Base-by-base conservation (phyloP, 2,329 filamentous ascomycete genomes). In the Graphiopsis chlorocephala region DNA sequence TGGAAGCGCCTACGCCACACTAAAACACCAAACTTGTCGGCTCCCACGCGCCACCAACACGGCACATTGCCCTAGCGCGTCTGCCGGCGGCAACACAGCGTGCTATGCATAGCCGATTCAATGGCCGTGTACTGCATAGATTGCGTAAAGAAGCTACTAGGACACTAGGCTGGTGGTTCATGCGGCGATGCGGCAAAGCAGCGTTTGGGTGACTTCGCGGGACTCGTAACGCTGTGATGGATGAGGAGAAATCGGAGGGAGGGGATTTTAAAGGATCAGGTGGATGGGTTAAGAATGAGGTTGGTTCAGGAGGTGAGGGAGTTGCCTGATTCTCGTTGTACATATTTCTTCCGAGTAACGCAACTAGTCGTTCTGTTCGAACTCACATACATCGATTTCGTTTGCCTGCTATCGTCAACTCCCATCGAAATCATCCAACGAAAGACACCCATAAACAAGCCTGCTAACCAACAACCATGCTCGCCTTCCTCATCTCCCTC, bases 11-110 rank as follows among this genome's bases (percentile, higher is more conserved):
- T 45, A 20, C 38, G 23, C 38, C 23, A 45, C 38, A 45, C 38
- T 45, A 45, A 45, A 42, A 14, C 15, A 42, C 35, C 10, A 42
- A 12, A 11, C 1, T 45, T n/a, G n/a, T 45, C 38, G 38, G 38
- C 38, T 45, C 38, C 38, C 26, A 29, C 17, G 50, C 50, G 50
- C 50, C 50, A 53, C 50, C 50, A 53, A 53, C 50, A 53, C 50
- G 50, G 50, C 50, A 53, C 50, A 53, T 53, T 31, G 28, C 50
- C 12, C 53, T 56, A 56, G 53, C n/a, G 12, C 11, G 23, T 23
- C 53, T 26, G 15, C 53, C 53, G 53, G 53, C 53, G 53, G 53
- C 29, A 56, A 56, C n/a, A 25, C 20, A 15, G 6, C 15, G n/a
- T 6, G 14, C 3, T 31, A 23, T 26, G 29, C 53, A 56, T 26